Base-by-base conservation (phyloP, 371 early-diverging fungal species). In the Choanephora cucurbitarum region DNA sequence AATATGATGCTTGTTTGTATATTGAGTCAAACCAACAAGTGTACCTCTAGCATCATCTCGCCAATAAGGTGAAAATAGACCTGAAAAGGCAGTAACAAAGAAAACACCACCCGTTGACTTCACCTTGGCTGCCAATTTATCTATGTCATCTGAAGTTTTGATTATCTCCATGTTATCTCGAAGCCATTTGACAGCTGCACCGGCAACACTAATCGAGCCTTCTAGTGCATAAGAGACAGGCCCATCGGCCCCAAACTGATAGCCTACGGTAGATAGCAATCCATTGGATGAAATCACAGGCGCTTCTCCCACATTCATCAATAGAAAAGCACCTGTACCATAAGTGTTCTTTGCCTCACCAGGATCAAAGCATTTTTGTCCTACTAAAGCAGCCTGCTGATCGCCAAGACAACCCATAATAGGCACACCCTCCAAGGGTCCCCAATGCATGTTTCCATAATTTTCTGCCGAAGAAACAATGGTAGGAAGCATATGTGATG, bases 311-410 rank as follows among this genome's bases (percentile, higher is more conserved):
- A 95, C 95, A 79, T 97, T 95, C 79, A 91, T 89, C 47, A 97
- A 72, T 87, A 96, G 84, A 69, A 96, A 96, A 64, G 94, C 94
- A 18, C 98, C 97, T 14, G 96, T 96, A 34, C 97, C 98, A 74
- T 95, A 81, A 10, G 98, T 97, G 79, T 94, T 96, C 79, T 97
- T 97, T 46, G 90, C 90, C 64, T 91, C 86, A 3, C 97, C 96
- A 0, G 79, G 72, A 19, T 82, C 61, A 67, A 94, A 91, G 73
- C 98, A 96, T 58, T 84, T 83, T 62, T 96, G 98, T 13, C 98
- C 98, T 11, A 97, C 94, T 44, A 95, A 76, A 6, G 98, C 96
- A 2, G 97, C 95, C 67, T 97, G 98, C 69, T 97, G 98, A 77
- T 97, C 98, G 19, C 98, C 98, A 32, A 96, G 70, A 67, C 91